Evolutionary conservation across 202 grass and related monocot genomes (phyloP), one percentile per base, ranked within the genome.

Genomic region (Dendrocalamus latiflorus): DNA sequence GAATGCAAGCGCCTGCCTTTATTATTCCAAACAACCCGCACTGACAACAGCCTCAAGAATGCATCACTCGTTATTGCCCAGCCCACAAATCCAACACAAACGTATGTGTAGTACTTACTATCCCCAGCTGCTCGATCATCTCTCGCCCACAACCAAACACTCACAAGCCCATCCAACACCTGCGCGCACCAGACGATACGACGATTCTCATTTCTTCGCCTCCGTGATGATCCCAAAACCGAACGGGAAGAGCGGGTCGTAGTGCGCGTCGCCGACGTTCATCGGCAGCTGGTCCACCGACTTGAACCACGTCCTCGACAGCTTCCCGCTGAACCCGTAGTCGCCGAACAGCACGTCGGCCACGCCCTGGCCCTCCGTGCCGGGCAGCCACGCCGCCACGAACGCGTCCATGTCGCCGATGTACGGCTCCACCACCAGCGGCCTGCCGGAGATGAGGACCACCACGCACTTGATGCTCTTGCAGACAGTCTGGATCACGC

Each of bases 221-320:
- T 85, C 60, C 14, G 94, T 94, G 45, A 83, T 90, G 58, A 97
- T 80, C 18, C 94, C 91, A 43, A 81, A 91, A 5, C 89, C 91
- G 55, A 94, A 97, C 3, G 92, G 90, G 60, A 97, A 97, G 4
- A 97, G 79, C 9, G 94, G 94, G 74, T 97, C 92, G 57, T 97
- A 97, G 65, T 94, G 83, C 38, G 51, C 33, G 68, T 97, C 94
- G 1, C 94, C 94, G 2, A 91, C 84, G 67, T 91, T 97, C 94
- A 97, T 94, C 44, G 94, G 94, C 58, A 97, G 88, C 77, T 97
- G 94, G 25, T 97, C 92, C 57, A 85, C 94, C 0, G 94, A 90
- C 86, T 73, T 93, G 79, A 97, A 97, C 94, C 94, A 97, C 30
- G 94, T 97, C 78, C 92, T 53, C 4, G 92, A 47, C 26, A 94